Conservation (phyloP, 805 yeast genomes). For the Yarrowia porcina region DNA sequence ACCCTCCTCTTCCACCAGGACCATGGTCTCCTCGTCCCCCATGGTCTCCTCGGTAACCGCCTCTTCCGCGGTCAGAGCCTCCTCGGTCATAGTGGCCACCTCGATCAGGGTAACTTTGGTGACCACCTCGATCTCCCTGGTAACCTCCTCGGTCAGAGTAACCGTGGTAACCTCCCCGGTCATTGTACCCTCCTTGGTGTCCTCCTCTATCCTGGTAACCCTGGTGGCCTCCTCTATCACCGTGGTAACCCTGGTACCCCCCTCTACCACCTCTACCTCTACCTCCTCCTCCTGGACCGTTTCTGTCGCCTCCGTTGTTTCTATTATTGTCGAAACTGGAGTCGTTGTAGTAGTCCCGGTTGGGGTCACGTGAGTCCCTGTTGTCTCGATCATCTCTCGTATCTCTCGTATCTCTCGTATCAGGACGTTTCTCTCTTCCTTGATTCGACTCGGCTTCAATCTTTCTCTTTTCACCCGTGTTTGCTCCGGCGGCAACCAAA, state of each 20-base stretch:
- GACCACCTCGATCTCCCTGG: neutral
- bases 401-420: no score
- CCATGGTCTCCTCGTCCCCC: neutral
- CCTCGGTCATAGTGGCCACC: no score
- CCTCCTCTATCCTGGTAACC: neutral
- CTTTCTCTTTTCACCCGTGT: neutral
- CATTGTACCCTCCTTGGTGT: neutral
- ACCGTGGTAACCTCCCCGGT: neutral
- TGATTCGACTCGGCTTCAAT: neutral
- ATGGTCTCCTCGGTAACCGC: neutral
- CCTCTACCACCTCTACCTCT: neutral
- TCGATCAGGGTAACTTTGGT: neutral
- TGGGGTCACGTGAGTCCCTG: neutral
- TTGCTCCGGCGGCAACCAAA: neutral
- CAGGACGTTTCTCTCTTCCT: slow-evolving; percentile 6
- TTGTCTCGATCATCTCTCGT: no score
- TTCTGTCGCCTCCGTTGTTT: neutral
- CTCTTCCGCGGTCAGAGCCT: no score
- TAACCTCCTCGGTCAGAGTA: neutral
- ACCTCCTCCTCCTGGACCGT: no score
- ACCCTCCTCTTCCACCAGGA: neutral
- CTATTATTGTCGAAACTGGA: neutral
- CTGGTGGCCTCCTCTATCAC: neutral
- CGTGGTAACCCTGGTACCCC: neutral
- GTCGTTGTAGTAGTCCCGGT: neutral